Evolutionary conservation across 2,329 filamentous ascomycete species (phyloP).

Genomic region (Ophiostoma fasciatum): DNA sequence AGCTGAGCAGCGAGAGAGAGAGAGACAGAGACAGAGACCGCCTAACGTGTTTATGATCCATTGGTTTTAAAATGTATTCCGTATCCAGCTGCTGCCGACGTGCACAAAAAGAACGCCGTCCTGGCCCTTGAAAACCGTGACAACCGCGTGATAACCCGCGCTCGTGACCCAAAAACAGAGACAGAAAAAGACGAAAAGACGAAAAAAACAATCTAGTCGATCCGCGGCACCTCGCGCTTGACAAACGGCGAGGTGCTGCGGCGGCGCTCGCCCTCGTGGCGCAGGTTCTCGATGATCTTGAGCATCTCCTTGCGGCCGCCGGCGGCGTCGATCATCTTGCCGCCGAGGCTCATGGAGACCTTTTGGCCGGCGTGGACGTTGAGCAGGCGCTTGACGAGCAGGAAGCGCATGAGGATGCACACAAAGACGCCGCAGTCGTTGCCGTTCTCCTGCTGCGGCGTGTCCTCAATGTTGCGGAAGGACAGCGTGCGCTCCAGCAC

Average conservation of each 20-base stretch:
- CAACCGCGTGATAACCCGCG: no score
- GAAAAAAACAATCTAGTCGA: slow-evolving; percentile 20
- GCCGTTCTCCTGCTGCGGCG: slow-evolving; percentile 80
- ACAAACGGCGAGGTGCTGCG: slow-evolving; percentile 25
- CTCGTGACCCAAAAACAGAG: not conserved
- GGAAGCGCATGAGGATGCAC: slow-evolving; percentile 83
- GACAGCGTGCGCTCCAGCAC: slow-evolving; percentile 53
- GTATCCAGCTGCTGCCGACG: no score
- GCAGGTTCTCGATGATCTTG: slow-evolving; percentile 70
- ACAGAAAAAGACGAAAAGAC: not conserved
- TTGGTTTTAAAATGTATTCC: no score
- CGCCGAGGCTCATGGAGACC: slow-evolving; percentile 85
- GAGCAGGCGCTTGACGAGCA: slow-evolving; percentile 74
- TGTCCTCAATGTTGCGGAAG: slow-evolving; percentile 72
- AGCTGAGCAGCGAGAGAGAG: no score
- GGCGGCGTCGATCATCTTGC: slow-evolving; percentile 66
- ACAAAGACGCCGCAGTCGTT: slow-evolving; percentile 95
- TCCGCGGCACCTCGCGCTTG: slow-evolving; percentile 24
- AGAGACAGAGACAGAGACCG: no score
- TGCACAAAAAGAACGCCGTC: no score
- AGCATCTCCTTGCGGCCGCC: slow-evolving; percentile 83
- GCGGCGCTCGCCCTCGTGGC: slow-evolving; percentile 75
- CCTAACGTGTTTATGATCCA: no score
- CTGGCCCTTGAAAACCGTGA: no score
- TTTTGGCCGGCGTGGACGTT: slow-evolving; percentile 68